Evolutionary conservation across 106 monocot genomes (phyloP), one percentile per base, ranked within the genome.

Genomic region (Chionographis japonica): DNA sequence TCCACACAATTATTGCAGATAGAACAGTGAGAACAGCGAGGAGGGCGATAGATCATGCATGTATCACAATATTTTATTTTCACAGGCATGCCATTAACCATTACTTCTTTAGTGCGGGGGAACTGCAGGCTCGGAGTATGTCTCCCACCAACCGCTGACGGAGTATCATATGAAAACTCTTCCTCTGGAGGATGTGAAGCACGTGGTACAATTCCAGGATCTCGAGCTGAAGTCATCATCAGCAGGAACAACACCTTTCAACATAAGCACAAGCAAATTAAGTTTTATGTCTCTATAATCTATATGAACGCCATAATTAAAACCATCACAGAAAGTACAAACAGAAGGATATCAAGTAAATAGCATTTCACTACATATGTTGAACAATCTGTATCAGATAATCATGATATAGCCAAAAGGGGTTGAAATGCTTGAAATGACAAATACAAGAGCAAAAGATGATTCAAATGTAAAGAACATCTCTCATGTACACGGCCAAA

Each of bases 1-100:
- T 92, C 89, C 41, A 97, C 89, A 81, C 92, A 97, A 65, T 97
- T 97, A 68, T 97, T 92, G 78, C 97, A 97, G 49, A 92, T 92
- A 11, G 86, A 89, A 65, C 97, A 97, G 74, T 97, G 97, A 63
- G 92, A 97, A 63, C 91, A 97, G 35, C 89, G 86, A 54, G 92
- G 97, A 35, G 92, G 97, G 16, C 89, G 89, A 75, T 89, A 97
- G 19, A 92, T 27, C 97, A 92, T 97, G 82, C 97, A 92, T 35
- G 97, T 92, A 35, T 92, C 88, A 74, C 92, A 92, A 38, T 92
- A 97, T 76, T 97, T 97, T 16, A 89, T 77, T 78, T 85, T 92
- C 15, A 97, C 86, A 62, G 64, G 75, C 52, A 72, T 57, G 16
- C 92, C 92, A 70, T 97, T 85, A 63, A 87, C 82, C 50, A 75